A percentile compares a stretch with the other conserved stretches of the same genome.
phyloP scores from a whole-genome alignment of 139 green algal genomes.

The Dunaliella sp. region DNA sequence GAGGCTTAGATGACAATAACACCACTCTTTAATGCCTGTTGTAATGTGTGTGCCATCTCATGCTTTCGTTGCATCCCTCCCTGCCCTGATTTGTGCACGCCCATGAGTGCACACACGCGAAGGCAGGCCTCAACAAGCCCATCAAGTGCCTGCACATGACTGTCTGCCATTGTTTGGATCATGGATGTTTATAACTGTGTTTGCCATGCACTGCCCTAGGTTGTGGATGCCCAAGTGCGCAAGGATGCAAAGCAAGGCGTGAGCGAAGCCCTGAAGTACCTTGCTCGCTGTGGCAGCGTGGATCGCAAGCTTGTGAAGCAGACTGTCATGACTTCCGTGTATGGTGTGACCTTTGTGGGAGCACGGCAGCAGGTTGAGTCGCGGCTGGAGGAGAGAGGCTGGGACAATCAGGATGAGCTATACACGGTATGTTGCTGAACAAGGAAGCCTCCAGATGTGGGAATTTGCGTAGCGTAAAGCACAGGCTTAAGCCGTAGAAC shows the following conservation, averaged over 20 bases:
- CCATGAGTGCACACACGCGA: no score
- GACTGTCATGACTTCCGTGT: slow-evolving; percentile 99
- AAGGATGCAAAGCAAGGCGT: slow-evolving; percentile 4
- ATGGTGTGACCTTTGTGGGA: slow-evolving; percentile 93
- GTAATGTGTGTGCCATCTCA: no score
- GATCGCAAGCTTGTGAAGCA: slow-evolving; percentile 99
- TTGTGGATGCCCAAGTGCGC: slow-evolving; percentile 1
- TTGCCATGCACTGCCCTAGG: not conserved
- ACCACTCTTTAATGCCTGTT: no score
- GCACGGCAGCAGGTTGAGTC: slow-evolving; percentile 84
- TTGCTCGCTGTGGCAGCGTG: slow-evolving; percentile 48
- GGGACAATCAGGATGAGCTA: slow-evolving; percentile 37
- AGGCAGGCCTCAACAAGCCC: no score
- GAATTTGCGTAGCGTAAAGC: no score
- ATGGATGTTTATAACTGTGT: not conserved
- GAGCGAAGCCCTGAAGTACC: slow-evolving; percentile 18
- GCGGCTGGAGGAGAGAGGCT: slow-evolving; percentile 77
- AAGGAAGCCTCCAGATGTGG: no score
- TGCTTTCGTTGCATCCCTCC: no score
- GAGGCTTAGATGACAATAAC: no score
- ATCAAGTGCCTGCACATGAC: no score
- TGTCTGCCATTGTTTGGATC: no score
- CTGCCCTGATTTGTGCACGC: no score
- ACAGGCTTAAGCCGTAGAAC: no score
- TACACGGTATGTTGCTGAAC: slow-evolving; percentile 48